phyloP scores from a whole-genome alignment of 2,329 filamentous ascomycete genomes.

The Aspergillus aculeatus region DNA sequence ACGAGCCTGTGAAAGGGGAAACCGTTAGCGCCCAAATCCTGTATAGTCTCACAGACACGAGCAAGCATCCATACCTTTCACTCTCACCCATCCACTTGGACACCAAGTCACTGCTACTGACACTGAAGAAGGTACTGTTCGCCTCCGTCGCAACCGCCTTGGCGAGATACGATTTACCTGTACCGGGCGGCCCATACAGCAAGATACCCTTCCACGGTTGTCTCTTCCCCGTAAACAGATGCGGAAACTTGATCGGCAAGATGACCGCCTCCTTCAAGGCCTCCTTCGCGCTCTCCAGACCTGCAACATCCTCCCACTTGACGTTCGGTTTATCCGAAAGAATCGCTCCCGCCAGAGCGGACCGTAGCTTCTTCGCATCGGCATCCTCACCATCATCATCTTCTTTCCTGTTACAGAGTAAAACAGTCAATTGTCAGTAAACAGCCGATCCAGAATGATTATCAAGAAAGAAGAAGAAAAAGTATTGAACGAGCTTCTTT shows the following conservation, averaged over 20 bases:
- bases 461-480: too few relatives aligned
- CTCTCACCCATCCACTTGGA: conserved; percentile 99
- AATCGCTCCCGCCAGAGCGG: conserved; percentile 86
- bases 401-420: conserved; percentile 38
- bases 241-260: conserved; percentile 96
- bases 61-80: conserved; percentile 68
- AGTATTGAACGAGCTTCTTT: too few relatives aligned
- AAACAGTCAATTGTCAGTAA: conserved; percentile 1
- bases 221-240: conserved; percentile 91
- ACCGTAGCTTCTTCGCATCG: conserved; percentile 92
- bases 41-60: background rate
- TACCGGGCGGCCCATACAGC: conserved; percentile 92
- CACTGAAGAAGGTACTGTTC: conserved; percentile 98
- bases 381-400: conserved; percentile 75
- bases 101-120: conserved; percentile 93
- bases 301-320: conserved; percentile 97
- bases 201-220: conserved; percentile 98
- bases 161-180: conserved; percentile 94
- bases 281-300: conserved; percentile 90
- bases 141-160: conserved; percentile 98
- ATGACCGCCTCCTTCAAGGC: conserved; percentile 97
- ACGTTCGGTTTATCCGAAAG: conserved; percentile 94
- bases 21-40: conserved; percentile 9
- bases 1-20: conserved; percentile 64
- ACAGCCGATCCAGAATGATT: too few relatives aligned